These are phyloP conservation scores for Trapa bicornis DNA, from an alignment of 345 rosid species.

Conservation along the genomic window DNA sequence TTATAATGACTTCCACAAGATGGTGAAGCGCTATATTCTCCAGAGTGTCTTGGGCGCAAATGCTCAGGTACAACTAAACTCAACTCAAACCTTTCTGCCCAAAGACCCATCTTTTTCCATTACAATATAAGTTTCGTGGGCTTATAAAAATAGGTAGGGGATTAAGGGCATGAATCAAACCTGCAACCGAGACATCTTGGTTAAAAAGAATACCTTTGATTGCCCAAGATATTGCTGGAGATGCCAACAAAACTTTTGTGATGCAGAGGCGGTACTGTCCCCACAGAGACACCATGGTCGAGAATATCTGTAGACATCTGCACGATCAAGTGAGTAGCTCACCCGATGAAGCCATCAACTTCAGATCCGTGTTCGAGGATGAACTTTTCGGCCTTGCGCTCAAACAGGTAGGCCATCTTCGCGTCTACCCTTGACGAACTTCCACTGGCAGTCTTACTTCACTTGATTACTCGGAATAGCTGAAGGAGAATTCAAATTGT, in stretches of 20 bases:
- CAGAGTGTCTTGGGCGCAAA: slow-evolving; percentile 44
- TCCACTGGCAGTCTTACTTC: neutral
- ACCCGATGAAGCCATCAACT: slow-evolving; percentile 42
- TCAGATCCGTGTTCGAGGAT: slow-evolving; percentile 58
- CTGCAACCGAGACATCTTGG: no score
- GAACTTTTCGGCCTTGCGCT: slow-evolving; percentile 61
- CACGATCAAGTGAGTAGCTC: slow-evolving; percentile 23
- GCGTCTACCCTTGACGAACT: neutral
- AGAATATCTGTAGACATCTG: slow-evolving; percentile 28
- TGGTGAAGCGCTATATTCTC: slow-evolving; percentile 41
- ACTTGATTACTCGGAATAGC: neutral
- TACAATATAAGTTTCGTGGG: no score
- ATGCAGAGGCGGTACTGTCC: slow-evolving; percentile 43
- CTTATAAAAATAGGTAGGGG: no score
- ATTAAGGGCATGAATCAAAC: no score
- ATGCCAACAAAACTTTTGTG: neutral
- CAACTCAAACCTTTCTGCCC: neutral
- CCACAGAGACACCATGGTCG: slow-evolving; percentile 53
- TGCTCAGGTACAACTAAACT: slow-evolving; percentile 50
- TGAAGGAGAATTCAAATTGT: neutral
- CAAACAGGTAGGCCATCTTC: slow-evolving; percentile 45
- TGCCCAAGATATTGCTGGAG: neutral
- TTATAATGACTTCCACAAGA: slow-evolving; percentile 64
- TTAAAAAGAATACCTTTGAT: neutral
- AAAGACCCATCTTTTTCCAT: no score